Evolutionary conservation across 306 rosid species (phyloP).

Genomic region (cucumber (Cucumis sativus)): DNA sequence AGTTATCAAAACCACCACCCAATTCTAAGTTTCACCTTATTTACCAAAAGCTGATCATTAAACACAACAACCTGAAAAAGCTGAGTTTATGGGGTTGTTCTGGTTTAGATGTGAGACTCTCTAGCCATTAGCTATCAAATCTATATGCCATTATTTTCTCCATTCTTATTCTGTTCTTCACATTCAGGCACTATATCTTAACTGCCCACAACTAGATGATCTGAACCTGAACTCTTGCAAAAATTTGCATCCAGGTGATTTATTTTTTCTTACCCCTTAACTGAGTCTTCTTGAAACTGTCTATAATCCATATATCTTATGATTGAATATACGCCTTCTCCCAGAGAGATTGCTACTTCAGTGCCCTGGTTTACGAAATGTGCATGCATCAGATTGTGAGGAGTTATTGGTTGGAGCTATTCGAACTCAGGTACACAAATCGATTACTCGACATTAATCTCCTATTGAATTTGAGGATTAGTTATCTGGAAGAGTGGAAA

Average conservation of each 20-base stretch:
- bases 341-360: slow-evolving; percentile 77
- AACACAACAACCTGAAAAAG: slow-evolving; percentile 63
- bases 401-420: slow-evolving; percentile 44
- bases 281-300: slow-evolving; percentile 4
- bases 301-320: background rate
- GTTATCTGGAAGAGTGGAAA: background rate
- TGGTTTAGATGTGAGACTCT: slow-evolving; percentile 70
- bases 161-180: slow-evolving; percentile 14
- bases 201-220: slow-evolving; percentile 72
- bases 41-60: slow-evolving; percentile 82
- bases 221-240: slow-evolving; percentile 79
- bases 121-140: slow-evolving; percentile 3
- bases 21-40: slow-evolving; percentile 31
- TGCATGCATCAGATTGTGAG: slow-evolving; percentile 76
- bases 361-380: slow-evolving; percentile 57
- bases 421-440: slow-evolving; percentile 54
- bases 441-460: background rate
- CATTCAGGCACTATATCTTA: slow-evolving; percentile 76
- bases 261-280: slow-evolving; percentile 9
- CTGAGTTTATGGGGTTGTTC: slow-evolving; percentile 98
- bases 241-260: slow-evolving; percentile 80
- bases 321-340: slow-evolving; percentile 4
- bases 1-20: slow-evolving; percentile 22
- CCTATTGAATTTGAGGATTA: background rate
- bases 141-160: slow-evolving; percentile 6